Percentiles rank a stretch among this genome's conserved stretches.
phyloP scores from a whole-genome alignment of 495 filamentous ascomycete species.

The Tirmania nivea region DNA sequence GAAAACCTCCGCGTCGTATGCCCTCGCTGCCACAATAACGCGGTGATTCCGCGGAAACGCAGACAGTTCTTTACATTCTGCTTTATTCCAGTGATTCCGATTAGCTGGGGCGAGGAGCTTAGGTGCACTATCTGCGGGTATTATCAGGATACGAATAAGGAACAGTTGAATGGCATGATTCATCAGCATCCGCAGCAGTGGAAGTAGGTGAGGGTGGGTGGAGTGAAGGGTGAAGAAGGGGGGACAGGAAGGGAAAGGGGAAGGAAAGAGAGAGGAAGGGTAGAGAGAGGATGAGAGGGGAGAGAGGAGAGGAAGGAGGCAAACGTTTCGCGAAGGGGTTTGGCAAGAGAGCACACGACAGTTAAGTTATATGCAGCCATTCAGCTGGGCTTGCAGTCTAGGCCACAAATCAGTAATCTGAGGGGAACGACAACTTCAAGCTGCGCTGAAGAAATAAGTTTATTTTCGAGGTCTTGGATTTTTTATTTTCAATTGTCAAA shows the following conservation, averaged over 20 bases:
- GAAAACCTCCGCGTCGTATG: slow-evolving; percentile 8
- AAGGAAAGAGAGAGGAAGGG: neutral
- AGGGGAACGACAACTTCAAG: no score
- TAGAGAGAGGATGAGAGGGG: neutral
- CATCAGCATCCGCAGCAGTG: slow-evolving; percentile 3
- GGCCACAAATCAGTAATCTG: no score
- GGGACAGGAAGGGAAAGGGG: neutral
- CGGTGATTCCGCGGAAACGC: slow-evolving; percentile 10
- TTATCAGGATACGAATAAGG: slow-evolving; percentile 9
- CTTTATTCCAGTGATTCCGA: slow-evolving; percentile 15
- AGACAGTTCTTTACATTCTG: slow-evolving; percentile 17
- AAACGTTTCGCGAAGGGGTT: no score
- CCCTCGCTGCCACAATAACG: slow-evolving; percentile 7
- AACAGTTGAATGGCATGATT: slow-evolving; percentile 8
- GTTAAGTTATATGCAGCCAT: no score
- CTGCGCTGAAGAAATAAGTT: no score
- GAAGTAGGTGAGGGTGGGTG: slow-evolving; percentile 1
- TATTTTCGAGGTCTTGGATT: no score
- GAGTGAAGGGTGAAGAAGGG: neutral
- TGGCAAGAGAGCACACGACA: no score
- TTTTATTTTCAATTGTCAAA: no score
- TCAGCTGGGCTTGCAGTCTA: no score
- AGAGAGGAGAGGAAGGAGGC: no score
- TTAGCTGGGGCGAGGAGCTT: slow-evolving; percentile 11
- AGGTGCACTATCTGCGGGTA: slow-evolving; percentile 9